Conservation (phyloP, 352 stramenopile species). For the Pythium myriotylum region DNA sequence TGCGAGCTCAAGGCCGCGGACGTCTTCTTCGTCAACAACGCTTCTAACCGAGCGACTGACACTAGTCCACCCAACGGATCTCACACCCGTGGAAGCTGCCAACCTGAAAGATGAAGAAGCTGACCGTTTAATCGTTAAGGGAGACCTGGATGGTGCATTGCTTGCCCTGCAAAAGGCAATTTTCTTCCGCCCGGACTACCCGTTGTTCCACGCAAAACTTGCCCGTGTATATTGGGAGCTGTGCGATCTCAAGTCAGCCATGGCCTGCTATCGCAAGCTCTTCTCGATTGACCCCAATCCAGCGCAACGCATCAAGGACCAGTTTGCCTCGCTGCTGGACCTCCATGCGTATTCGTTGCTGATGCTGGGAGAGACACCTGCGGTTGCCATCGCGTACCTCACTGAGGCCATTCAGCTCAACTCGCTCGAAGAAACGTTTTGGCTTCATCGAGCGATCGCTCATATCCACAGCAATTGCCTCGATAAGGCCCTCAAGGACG, state of each 20-base stretch:
- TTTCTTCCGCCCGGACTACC: slow-evolving; percentile 62
- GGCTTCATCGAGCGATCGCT: slow-evolving; percentile 73
- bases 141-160: slow-evolving; percentile 52
- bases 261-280: slow-evolving; percentile 80
- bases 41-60: slow-evolving; percentile 7
- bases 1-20: slow-evolving; percentile 1
- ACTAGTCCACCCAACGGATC: slow-evolving; percentile 31
- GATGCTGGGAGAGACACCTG: slow-evolving; percentile 50
- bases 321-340: slow-evolving; percentile 75
- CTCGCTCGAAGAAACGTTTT: slow-evolving; percentile 68
- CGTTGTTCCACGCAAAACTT: slow-evolving; percentile 61
- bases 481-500: slow-evolving; percentile 77
- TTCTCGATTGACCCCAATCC: slow-evolving; percentile 59
- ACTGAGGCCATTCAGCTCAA: slow-evolving; percentile 80
- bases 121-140: slow-evolving; percentile 31
- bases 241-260: slow-evolving; percentile 78
- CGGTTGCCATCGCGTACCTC: slow-evolving; percentile 65
- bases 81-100: slow-evolving; percentile 55
- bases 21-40: not conserved
- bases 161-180: slow-evolving; percentile 74
- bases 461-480: slow-evolving; percentile 60
- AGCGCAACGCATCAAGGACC: slow-evolving; percentile 69
- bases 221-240: slow-evolving; percentile 74
- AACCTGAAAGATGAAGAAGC: slow-evolving; percentile 52
- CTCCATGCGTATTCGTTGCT: slow-evolving; percentile 74